Base-by-base conservation (phyloP, 202 grass and related monocot species). In the Zizania palustris region DNA sequence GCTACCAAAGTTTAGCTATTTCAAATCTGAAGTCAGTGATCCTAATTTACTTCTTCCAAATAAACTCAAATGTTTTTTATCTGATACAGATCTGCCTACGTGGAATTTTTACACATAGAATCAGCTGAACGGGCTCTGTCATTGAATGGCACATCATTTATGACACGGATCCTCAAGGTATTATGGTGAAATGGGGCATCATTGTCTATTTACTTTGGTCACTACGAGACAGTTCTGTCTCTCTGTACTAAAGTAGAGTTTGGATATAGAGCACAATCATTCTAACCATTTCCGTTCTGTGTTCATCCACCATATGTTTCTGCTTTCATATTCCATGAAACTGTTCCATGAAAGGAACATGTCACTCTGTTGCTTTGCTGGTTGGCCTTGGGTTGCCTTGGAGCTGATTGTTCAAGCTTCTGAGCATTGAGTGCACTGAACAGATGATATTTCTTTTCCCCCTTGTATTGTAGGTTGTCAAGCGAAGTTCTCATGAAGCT, bases 101-200 rank as follows among this genome's bases (percentile, higher is more conserved):
- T 97, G 9, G 93, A 97, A 67, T 97, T 97, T 61, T 88, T 93
- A 60, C 82, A 93, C 83, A 97, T 78, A 89, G 93, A 93, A 73
- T 89, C 93, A 19, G 90, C 93, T 60, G 93, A 97, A 42, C 74
- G 68, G 53, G 93, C 93, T 73, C 73, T 97, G 81, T 91, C 93
- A 11, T 75, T 97, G 53, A 97, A 93, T 82, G 88, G 93, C 22
- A 97, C 90, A 58, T 97, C 93, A 78, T 97, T 97, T 83, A 97
- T 97, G 90, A 89, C 93, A 5, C 90, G 93, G 4, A 78, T 97
- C 79, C 83, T 97, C 41, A 97, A 97, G 90, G 93, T 91, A 97
- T 63, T 38, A 12, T 83, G 45, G 41, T 82, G 75, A 21, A 55
- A 18, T 20, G n/a, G n/a, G 10, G 13, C 7, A 55, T 5, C 15